Percentiles rank a stretch among this genome's conserved stretches.
phyloP scores from a whole-genome alignment of 345 rosid genomes.

The Eucalyptus erythrocorys region DNA sequence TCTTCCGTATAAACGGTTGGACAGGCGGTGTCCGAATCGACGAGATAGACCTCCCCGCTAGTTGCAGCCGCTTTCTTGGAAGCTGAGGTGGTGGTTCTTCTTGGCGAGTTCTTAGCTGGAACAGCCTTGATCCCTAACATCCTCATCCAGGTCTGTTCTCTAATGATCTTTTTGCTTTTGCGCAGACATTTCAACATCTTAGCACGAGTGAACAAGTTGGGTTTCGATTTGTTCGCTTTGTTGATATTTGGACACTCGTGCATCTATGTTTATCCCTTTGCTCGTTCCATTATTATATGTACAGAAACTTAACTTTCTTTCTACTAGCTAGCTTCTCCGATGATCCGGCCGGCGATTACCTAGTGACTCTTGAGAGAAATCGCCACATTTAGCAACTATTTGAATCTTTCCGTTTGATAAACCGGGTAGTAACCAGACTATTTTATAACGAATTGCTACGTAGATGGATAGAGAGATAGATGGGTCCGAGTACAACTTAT shows the following conservation, averaged over 20 bases:
- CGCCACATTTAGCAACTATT: not conserved
- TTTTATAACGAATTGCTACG: not conserved
- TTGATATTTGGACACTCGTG: not conserved
- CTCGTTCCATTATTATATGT: not conserved
- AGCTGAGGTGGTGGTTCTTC: not conserved
- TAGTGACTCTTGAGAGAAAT: not conserved
- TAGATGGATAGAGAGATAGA: not conserved
- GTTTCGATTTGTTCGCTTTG: not conserved
- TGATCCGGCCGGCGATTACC: not conserved
- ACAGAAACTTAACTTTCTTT: not conserved
- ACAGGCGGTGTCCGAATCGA: not conserved
- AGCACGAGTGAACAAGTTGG: not conserved
- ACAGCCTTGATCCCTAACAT: not conserved
- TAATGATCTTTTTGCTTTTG: not conserved
- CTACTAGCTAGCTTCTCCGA: not conserved
- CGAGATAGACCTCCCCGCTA: not conserved
- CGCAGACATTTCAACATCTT: not conserved
- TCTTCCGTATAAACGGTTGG: not conserved
- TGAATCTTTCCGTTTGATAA: not conserved
- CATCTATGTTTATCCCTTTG: fast-evolving
- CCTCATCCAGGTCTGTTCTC: not conserved
- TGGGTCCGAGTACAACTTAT: not conserved
- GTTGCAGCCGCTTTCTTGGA: not conserved
- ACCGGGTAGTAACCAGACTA: not conserved
- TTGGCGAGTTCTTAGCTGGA: not conserved